phyloP scores from a whole-genome alignment of 2,329 filamentous ascomycete species.

The Fusarium protoensiforme region DNA sequence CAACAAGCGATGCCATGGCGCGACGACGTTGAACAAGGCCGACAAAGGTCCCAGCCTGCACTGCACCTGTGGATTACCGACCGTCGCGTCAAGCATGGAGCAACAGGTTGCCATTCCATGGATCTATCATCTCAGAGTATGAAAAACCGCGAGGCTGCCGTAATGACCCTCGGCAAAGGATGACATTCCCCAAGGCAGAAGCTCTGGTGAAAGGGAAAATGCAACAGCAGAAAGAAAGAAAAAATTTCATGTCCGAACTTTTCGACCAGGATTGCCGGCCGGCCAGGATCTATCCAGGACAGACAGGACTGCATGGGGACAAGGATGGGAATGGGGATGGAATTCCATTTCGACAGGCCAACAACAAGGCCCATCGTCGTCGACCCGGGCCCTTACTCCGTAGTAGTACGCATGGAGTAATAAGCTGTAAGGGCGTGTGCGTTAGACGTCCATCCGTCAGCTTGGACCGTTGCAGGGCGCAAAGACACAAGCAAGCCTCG shows the following conservation, averaged over 20 bases:
- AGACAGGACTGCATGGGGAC: constrained; percentile 33
- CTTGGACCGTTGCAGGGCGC: background rate
- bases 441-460: constrained; percentile 21
- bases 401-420: background rate
- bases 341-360: constrained; percentile 27
- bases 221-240: constrained; percentile 17
- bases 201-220: constrained; percentile 13
- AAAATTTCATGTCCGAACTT: constrained; percentile 27
- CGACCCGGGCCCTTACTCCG: constrained; percentile 4
- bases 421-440: constrained; percentile 35
- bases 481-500: constrained; percentile 8
- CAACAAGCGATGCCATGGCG: constrained; percentile 11
- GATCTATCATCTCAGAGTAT: constrained; percentile 15
- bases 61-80: background rate
- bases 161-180: constrained; percentile 12
- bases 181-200: constrained; percentile 19
- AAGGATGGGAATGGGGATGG: constrained; percentile 39
- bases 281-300: constrained; percentile 9
- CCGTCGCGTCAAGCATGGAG: constrained; percentile 4
- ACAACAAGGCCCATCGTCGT: constrained; percentile 27
- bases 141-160: constrained; percentile 14
- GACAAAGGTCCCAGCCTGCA: background rate
- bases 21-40: constrained; percentile 9
- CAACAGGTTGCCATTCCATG: constrained; percentile 12
- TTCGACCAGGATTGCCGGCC: constrained; percentile 30